Evolutionary conservation across 2,329 filamentous ascomycete species (phyloP), one percentile per base, ranked within the genome.

Genomic region (Cercospora sp.): DNA sequence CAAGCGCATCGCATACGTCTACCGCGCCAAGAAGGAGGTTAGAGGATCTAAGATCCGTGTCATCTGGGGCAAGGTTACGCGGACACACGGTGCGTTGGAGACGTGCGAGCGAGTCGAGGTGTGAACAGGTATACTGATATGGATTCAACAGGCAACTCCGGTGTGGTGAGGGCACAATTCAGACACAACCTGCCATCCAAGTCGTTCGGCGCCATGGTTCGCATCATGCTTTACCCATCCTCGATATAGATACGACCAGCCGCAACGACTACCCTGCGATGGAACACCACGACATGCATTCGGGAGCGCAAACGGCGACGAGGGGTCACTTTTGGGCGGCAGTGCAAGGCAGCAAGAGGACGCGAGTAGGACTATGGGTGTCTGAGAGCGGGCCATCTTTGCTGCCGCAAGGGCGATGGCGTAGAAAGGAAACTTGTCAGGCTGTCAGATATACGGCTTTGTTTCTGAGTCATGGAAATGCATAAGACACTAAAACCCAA

Each of bases 1-100:
- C 86, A 99, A 99, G 91, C 94, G 94, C 87, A 90, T 98, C 83
- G 95, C 95, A 83, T 99, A 93, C 85, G 93, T 99, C 85, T 99
- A 98, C 89, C 93, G 94, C 81, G 94, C 90, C 78, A 90, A 92
- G 85, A 94, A 90, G 86, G 93, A 97, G 87, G 88, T 97, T 81
- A 92, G 94, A 80, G 95, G 95, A 82, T 94, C 93, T 83, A 98
- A 98, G 91, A 96, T 98, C 86, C 90, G 94, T 81, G 83, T 98
- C 78, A 97, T 98, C 87, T 98, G 94, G 93, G 94, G 94, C 87
- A 97, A 97, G 88, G 91, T 98, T 82, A 96, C 93, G 82, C 88
- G 93, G 81, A 90, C 93, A 82, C 94, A 98, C 86, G 94, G 92
- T 94, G 91, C 78, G 79, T 60, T 23, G 53, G 51, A 36, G 28